Evolutionary conservation across 495 filamentous ascomycete genomes (phyloP), one percentile per base, ranked within the genome.

Genomic region (Neurospora sp.): DNA sequence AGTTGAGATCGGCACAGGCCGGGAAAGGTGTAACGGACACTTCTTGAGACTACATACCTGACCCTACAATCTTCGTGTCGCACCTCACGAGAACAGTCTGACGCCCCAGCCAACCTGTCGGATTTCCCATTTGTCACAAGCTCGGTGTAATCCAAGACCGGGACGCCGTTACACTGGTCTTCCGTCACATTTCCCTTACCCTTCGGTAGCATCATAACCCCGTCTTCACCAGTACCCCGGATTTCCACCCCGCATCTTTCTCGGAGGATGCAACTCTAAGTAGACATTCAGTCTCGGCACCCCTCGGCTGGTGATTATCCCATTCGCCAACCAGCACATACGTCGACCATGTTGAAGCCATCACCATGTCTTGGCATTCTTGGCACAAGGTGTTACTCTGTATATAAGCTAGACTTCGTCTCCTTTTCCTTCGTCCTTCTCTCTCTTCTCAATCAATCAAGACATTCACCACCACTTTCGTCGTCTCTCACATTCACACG

Each of bases 241-340:
- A 40, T 42, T 35, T 20, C 18, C 8, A 76, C 75, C 77, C 75
- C 77, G 77, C 75, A 74, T 72, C 42, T 8, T 65, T 39, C 72
- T 73, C 77, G 75, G 75, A 78, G 72, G 75, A 74, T 72, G 72
- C 72, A 78, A 73, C 77, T 73, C 72, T 75, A 77, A 74, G 72
- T 8, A 78, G 77, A 73, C 14, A 75, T 77, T 73, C 72, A 75
- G 75, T 71, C 70, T 59, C 47, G 70, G 44, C 37, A 45, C 8
- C 42, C 18, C 3, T 45, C 42, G 42, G 42, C 18, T 3, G 42
- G 18, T n/a, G 18, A 9, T 44, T 44, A 44, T n/a, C 42, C 18
- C 42, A 45, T 45, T 45, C 42, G 18, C 18, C 42, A n/a, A n/a
- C 18, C 42, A 8, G 42, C 42, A 45, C 42, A 45, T 45, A 44